Evolutionary conservation across 129 eudicot genomes (phyloP).

Genomic region (Saposhnikovia divaricata): DNA sequence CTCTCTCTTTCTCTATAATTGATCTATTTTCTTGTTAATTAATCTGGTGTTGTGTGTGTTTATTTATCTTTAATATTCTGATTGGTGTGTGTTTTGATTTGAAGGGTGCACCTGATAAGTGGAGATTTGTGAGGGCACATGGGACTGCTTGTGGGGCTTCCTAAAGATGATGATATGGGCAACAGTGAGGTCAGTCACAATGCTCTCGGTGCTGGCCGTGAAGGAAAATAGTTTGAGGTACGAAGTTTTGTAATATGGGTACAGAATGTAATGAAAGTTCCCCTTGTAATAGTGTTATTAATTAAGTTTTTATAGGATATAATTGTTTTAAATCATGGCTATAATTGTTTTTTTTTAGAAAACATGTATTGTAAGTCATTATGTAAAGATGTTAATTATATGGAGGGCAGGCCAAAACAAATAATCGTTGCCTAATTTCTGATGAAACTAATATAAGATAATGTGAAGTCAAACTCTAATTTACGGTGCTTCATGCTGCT

Average conservation of each 20-base stretch:
- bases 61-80: no score
- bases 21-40: no score
- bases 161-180: constrained; percentile 66
- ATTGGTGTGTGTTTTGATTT: background rate
- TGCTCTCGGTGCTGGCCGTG: constrained; percentile 63
- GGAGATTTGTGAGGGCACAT: constrained; percentile 61
- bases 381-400: background rate
- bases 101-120: constrained; percentile 55
- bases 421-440: background rate
- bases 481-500: background rate
- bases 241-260: background rate
- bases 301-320: background rate
- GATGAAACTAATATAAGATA: background rate
- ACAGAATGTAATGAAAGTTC: background rate
- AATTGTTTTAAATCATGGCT: background rate
- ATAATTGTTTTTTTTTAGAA: background rate
- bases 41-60: no score
- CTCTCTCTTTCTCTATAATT: no score
- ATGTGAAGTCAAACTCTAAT: background rate
- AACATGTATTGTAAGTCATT: background rate
- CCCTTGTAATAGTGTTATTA: background rate
- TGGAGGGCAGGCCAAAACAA: background rate
- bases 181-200: constrained; percentile 69
- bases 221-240: constrained; percentile 99
- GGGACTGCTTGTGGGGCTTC: constrained; percentile 57